These are phyloP conservation scores for Alternaria sp. DNA, from an alignment of 2,329 filamentous ascomycete genomes.

Conservation along the genomic window DNA sequence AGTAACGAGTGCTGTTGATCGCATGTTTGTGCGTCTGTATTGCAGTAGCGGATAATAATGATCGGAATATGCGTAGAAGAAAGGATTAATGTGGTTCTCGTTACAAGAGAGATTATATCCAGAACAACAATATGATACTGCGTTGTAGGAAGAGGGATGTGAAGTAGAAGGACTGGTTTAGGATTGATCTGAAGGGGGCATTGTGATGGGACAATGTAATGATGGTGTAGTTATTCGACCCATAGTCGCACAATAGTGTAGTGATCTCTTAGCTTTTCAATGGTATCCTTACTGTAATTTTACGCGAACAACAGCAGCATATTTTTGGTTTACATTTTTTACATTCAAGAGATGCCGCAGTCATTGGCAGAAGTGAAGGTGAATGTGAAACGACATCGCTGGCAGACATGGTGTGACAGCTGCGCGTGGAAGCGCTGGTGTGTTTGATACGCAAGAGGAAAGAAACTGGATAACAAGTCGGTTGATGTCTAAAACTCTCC, in stretches of 20 bases:
- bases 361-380: neutral
- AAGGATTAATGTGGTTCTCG: neutral
- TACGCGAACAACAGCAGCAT: constrained; percentile 16
- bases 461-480: neutral
- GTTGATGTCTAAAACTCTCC: neutral
- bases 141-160: neutral
- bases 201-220: constrained; percentile 3
- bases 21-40: constrained; percentile 10
- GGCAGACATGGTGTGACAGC: neutral
- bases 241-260: neutral
- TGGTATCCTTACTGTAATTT: constrained; percentile 11
- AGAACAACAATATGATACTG: neutral
- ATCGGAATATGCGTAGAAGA: neutral
- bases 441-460: neutral
- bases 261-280: neutral
- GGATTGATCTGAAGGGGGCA: neutral
- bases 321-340: neutral
- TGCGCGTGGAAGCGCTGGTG: neutral
- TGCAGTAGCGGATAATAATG: neutral
- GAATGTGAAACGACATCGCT: neutral
- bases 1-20: neutral
- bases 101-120: neutral
- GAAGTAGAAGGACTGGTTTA: neutral
- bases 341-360: neutral
- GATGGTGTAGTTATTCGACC: neutral